phyloP scores from a whole-genome alignment of 805 yeast genomes.

The Wickerhamomyces xylosicus region DNA sequence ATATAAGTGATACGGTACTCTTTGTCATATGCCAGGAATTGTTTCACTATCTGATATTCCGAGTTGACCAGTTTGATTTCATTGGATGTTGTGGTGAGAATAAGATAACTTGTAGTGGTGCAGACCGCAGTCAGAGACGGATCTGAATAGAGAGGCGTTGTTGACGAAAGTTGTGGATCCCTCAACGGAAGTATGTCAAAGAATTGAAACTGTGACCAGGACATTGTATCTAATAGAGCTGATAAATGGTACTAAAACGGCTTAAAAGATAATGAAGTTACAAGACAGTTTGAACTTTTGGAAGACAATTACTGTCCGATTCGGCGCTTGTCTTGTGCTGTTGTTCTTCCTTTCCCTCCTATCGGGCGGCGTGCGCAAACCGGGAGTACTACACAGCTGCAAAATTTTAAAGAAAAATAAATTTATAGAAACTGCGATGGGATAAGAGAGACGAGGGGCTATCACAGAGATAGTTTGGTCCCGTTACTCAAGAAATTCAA shows the following conservation, averaged over 20 bases:
- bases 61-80: conserved; percentile 45
- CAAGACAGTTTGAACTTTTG: background rate
- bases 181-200: conserved; percentile 74
- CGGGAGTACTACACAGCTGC: background rate
- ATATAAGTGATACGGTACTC: conserved; percentile 58
- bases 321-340: background rate
- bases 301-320: background rate
- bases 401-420: too few species aligned
- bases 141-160: conserved; percentile 67
- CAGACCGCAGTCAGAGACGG: conserved; percentile 57
- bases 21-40: conserved; percentile 55
- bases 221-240: conserved; percentile 8
- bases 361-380: background rate
- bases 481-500: too few species aligned
- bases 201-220: conserved; percentile 80
- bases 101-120: conserved; percentile 44
- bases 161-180: conserved; percentile 66
- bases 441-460: too few species aligned
- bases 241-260: background rate
- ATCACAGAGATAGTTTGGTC: too few species aligned
- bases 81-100: conserved; percentile 46
- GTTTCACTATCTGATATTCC: conserved; percentile 32
- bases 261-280: background rate
- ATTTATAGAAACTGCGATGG: background rate
- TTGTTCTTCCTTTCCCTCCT: background rate